phyloP scores from a whole-genome alignment of 306 rosid species.

The Cicer cuneatum region DNA sequence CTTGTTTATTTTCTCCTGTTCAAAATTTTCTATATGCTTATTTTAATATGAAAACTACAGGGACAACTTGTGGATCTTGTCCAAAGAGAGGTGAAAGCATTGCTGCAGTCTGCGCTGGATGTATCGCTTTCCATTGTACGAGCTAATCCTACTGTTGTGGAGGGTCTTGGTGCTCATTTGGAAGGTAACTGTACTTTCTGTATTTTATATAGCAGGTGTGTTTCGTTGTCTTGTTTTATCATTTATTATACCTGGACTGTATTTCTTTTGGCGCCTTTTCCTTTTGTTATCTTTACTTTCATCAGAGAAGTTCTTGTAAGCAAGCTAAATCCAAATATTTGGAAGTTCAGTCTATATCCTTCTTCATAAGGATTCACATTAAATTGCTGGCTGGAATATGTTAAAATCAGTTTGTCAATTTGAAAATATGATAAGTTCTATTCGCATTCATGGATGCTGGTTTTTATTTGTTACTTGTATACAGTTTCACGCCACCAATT shows the following conservation, averaged over 20 bases:
- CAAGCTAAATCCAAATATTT: neutral
- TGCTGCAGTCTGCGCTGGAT: conserved; percentile 88
- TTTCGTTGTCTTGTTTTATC: neutral
- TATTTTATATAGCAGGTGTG: neutral
- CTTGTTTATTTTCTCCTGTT: conserved; percentile 33
- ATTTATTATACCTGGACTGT: neutral
- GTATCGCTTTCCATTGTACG: conserved; percentile 76
- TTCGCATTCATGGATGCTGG: neutral
- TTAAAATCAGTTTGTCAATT: neutral
- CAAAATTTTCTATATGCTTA: conserved; percentile 47
- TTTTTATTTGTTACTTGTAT: neutral
- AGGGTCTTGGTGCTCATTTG: conserved; percentile 89
- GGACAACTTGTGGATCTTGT: conserved; percentile 89
- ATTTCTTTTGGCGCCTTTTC: conserved; percentile 12
- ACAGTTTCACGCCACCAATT: neutral
- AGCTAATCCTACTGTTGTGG: conserved; percentile 86
- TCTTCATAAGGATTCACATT: neutral
- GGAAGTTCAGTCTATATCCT: neutral
- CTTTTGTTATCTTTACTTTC: conserved; percentile 10
- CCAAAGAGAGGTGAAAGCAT: conserved; percentile 80
- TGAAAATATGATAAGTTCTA: conserved; percentile 2
- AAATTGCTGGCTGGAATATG: neutral
- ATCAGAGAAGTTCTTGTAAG: conserved; percentile 13
- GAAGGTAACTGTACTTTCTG: conserved; percentile 57
- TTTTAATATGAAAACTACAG: conserved; percentile 52